These are phyloP conservation scores for Hirsutella minnesotensis DNA, from an alignment of 2,329 filamentous ascomycete genomes.

Conservation along the genomic window DNA sequence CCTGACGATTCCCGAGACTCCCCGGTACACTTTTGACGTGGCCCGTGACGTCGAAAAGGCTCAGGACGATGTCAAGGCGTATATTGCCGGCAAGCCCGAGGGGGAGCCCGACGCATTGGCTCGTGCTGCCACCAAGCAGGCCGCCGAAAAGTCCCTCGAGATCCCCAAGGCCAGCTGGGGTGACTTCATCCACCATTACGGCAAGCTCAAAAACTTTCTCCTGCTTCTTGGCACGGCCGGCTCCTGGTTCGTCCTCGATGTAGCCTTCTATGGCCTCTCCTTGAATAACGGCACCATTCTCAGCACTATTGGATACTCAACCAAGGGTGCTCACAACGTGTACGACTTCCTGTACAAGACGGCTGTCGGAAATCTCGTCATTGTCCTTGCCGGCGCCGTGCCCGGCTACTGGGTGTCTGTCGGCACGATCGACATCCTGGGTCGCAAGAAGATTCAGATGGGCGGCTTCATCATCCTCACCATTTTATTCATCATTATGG, in stretches of 20 bases:
- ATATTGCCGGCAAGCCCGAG: constrained; percentile 52
- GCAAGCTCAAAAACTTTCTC: constrained; percentile 57
- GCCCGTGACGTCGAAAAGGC: constrained; percentile 64
- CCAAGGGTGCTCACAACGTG: constrained; percentile 33
- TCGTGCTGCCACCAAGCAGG: constrained; percentile 45
- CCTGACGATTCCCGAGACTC: constrained; percentile 77
- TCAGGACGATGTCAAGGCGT: constrained; percentile 61
- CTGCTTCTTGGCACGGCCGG: constrained; percentile 68
- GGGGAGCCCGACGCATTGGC: constrained; percentile 55
- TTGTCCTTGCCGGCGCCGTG: constrained; percentile 67
- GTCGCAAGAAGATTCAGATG: constrained; percentile 67
- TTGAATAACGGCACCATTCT: constrained; percentile 69
- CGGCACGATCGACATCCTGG: constrained; percentile 59
- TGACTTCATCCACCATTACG: constrained; percentile 63
- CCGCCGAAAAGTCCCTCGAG: constrained; percentile 41
- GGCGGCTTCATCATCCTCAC: constrained; percentile 50
- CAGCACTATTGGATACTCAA: constrained; percentile 56
- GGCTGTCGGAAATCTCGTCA: constrained; percentile 66
- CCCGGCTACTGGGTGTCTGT: constrained; percentile 78
- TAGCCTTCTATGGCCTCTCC: constrained; percentile 55
- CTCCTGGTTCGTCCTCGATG: constrained; percentile 68
- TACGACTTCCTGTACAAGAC: constrained; percentile 64
- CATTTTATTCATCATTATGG: constrained; percentile 49
- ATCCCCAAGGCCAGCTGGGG: constrained; percentile 58
- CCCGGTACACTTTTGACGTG: constrained; percentile 79